Evolutionary conservation across 2,329 filamentous ascomycete genomes (phyloP).

Genomic region (Colletotrichum sp.): DNA sequence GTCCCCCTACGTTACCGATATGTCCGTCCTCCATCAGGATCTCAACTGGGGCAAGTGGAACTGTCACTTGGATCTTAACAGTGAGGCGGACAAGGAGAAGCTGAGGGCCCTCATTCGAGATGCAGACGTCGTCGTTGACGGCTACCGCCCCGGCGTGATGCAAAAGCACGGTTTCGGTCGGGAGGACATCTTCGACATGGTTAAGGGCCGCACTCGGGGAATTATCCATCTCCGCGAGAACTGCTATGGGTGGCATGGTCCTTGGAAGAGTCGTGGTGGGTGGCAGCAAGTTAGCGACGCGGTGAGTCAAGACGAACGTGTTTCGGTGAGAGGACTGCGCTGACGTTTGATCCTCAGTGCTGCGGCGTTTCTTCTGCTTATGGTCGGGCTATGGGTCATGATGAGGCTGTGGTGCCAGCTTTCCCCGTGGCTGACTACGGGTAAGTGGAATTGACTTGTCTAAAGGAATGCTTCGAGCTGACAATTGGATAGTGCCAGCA

Average conservation of each 20-base stretch:
- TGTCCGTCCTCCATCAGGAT: slow-evolving; percentile 45
- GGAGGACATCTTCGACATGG: slow-evolving; percentile 43
- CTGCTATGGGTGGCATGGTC: slow-evolving; percentile 58
- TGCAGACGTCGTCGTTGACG: slow-evolving; percentile 56
- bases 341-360: slow-evolving; percentile 22
- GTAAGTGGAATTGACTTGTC: slow-evolving; percentile 1
- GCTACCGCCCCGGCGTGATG: slow-evolving; percentile 52
- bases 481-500: slow-evolving; percentile 38
- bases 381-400: slow-evolving; percentile 43
- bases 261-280: slow-evolving; percentile 48
- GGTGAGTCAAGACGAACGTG: slow-evolving; percentile 18
- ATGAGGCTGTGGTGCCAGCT: slow-evolving; percentile 31
- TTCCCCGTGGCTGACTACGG: slow-evolving; percentile 36
- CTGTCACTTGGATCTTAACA: slow-evolving; percentile 44
- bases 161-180: slow-evolving; percentile 50
- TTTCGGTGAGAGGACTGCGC: background rate
- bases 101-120: slow-evolving; percentile 41
- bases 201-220: slow-evolving; percentile 20
- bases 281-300: slow-evolving; percentile 61
- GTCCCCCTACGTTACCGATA: slow-evolving; percentile 40
- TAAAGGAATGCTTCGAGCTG: background rate
- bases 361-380: slow-evolving; percentile 51
- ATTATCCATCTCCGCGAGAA: slow-evolving; percentile 55
- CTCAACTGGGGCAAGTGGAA: slow-evolving; percentile 57
- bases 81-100: slow-evolving; percentile 4